These are phyloP conservation scores for Saussurea involucrata DNA, from an alignment of 129 eudicot genomes.

Conservation along the genomic window DNA sequence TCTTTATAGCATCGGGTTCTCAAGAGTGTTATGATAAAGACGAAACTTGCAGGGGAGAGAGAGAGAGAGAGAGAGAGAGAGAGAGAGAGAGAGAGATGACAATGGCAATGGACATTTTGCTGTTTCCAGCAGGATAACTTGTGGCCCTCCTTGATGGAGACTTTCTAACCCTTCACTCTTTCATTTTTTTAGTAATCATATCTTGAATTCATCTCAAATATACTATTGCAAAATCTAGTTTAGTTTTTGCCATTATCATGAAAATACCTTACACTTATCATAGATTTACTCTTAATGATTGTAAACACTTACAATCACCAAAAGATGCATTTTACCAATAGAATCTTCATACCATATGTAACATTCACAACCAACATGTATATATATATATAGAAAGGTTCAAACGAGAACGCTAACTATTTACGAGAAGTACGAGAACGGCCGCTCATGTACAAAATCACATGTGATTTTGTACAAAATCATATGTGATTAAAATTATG, in stretches of 20 bases:
- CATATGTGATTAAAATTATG: too few species aligned
- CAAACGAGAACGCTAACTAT: too few species aligned
- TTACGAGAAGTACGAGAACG: too few species aligned
- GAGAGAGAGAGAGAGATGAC: conserved; percentile 6
- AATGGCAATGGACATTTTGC: conserved; percentile 22
- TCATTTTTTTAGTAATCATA: background rate
- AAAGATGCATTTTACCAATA: background rate
- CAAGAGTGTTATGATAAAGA: conserved; percentile 21
- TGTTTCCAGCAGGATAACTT: conserved; percentile 14
- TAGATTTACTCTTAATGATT: background rate
- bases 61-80: background rate
- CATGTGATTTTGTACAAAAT: too few species aligned
- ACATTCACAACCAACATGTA: background rate
- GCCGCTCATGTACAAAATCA: too few species aligned
- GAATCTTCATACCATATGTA: background rate
- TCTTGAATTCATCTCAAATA: background rate
- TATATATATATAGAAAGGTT: too few species aligned
- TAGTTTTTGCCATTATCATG: background rate
- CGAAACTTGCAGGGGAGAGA: conserved; percentile 4
- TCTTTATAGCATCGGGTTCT: conserved; percentile 18
- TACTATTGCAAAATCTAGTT: background rate
- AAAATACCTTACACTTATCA: background rate
- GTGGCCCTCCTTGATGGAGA: conserved; percentile 22
- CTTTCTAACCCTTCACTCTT: background rate
- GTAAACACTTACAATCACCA: background rate